Evolutionary conservation across 192 early-diverging fungal species (phyloP).

Genomic region (Helicostylum pulchrum): DNA sequence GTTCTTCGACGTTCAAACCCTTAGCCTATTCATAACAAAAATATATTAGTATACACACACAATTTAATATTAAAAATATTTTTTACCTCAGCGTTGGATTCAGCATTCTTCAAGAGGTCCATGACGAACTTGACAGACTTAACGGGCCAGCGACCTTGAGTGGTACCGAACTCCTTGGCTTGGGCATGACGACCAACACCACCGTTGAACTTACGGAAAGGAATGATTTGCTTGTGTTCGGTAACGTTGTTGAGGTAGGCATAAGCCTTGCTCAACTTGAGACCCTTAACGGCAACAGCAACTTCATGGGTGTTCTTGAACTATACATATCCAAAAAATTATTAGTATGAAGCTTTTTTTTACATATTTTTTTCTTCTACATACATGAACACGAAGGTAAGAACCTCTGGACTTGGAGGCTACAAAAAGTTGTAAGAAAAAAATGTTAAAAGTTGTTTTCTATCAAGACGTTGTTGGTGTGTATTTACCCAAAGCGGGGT

Average conservation of each 20-base stretch:
- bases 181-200: constrained; percentile 95
- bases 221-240: constrained; percentile 93
- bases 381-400: constrained; percentile 83
- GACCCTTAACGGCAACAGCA: constrained; percentile 86
- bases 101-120: constrained; percentile 90
- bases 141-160: constrained; percentile 91
- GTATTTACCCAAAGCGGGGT: constrained; percentile 66
- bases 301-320: constrained; percentile 99
- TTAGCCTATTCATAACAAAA: constrained; percentile 56
- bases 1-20: constrained; percentile 81
- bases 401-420: constrained; percentile 87
- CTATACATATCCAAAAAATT: neutral
- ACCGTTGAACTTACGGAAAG: constrained; percentile 92
- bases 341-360: constrained; percentile 1
- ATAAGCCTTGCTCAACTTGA: constrained; percentile 86
- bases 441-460: constrained; percentile 25
- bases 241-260: constrained; percentile 88
- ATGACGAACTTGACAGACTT: constrained; percentile 92
- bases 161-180: constrained; percentile 85
- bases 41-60: too few relatives aligned
- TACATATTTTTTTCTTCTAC: neutral
- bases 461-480: neutral
- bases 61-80: neutral
- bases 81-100: constrained; percentile 88
- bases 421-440: constrained; percentile 19